Evolutionary conservation across 805 yeast species (phyloP), one percentile per base, ranked within the genome.

Genomic region (Pichia rugopelliculosa): DNA sequence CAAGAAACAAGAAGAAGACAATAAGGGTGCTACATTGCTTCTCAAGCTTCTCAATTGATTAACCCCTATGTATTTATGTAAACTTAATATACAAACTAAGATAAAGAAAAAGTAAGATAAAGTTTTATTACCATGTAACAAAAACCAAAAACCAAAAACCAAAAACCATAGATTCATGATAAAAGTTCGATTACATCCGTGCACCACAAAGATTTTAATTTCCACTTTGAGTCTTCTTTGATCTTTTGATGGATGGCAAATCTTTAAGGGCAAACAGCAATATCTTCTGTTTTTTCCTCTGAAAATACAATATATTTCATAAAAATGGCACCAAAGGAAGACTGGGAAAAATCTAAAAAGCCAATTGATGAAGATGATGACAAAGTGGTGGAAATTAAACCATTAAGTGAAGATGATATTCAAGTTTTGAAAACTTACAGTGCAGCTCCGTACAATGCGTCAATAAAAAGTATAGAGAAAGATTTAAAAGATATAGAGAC

Each of bases 371-470:
- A 74, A 7, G 51, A 38, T 11, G 82, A 75, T 34, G 73, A 74
- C 46, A 71, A 74, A 45, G 88, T 82, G 44, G 88, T 82, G 50
- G 82, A 87, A 56, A 82, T 86, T 56, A 80, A 77, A 37, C 99
- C 99, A 10, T 76, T 93, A 56, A 76, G 89, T 50, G 99, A 93
- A 65, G 96, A 95, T 41, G 99, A 93, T 67, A 95, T 95, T 64
- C 97, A 91, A 68, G 98, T 93, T 41, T 75, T 93, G 59, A 91
- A 93, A 70, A 88, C 97, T 7, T 93, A 93, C 61, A 98, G 98
- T 44, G 93, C 95, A 24, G 99, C 98, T 2, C 98, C 99, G 27
- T 93, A 95, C 67, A 93, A 90, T 48, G 71, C 77, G 41, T 74
- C 81, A 51, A 78, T 93, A 61, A 91, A 90, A 65, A 75, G 74